phyloP scores from a whole-genome alignment of 2,329 filamentous ascomycete genomes.

The Trichophyton benhamiae region DNA sequence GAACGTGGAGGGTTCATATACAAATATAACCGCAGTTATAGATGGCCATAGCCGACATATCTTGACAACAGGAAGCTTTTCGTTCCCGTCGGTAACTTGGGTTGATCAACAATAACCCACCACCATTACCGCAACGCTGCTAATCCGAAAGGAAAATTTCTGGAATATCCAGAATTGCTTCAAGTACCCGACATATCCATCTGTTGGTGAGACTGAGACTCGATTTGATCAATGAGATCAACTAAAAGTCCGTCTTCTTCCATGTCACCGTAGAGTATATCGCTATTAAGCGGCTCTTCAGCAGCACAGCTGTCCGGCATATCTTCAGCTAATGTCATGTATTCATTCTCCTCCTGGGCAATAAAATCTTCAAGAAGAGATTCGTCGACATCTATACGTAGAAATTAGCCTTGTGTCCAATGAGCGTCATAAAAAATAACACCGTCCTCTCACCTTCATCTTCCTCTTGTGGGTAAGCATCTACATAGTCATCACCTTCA shows the following conservation, averaged over 20 bases:
- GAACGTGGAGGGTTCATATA: too few relatives aligned
- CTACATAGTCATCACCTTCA: conserved; percentile 14
- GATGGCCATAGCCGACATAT: too few relatives aligned
- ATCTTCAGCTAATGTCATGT: conserved; percentile 16
- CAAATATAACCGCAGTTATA: too few relatives aligned
- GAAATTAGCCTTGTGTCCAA: neutral
- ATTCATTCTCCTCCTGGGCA: conserved; percentile 12
- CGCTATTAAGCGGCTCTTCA: neutral
- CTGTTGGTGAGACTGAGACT: conserved; percentile 18
- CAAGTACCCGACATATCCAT: conserved; percentile 29
- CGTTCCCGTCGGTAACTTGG: too few relatives aligned
- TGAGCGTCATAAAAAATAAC: neutral
- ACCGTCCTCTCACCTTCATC: neutral
- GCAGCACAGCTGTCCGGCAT: conserved; percentile 13
- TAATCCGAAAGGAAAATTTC: neutral
- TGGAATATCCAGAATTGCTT: neutral
- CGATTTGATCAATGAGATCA: conserved; percentile 46
- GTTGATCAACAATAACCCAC: too few relatives aligned
- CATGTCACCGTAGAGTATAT: neutral
- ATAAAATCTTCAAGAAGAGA: conserved; percentile 26
- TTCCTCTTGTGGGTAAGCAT: neutral
- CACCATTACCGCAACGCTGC: neutral
- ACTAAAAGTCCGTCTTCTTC: conserved; percentile 54
- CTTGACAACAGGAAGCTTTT: too few relatives aligned
- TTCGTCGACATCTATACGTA: conserved; percentile 13